A percentile compares a stretch with the other conserved stretches of the same genome.
Evolutionary conservation across 2,329 filamentous ascomycete genomes (phyloP).

Genomic region (Blastomyces parvus): DNA sequence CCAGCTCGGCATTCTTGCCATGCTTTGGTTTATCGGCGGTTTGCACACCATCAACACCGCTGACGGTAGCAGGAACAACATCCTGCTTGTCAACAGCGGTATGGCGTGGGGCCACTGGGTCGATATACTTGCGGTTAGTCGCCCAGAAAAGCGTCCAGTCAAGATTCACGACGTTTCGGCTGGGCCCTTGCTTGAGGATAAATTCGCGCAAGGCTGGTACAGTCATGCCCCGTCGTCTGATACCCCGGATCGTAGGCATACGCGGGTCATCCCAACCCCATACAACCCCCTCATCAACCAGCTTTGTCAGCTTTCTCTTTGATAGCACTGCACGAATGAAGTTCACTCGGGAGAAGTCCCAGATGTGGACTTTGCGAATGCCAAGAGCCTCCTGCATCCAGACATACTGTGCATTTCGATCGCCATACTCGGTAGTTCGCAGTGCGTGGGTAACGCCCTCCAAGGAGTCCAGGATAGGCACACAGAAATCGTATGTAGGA

Average conservation of each 20-base stretch:
- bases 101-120: slow-evolving; percentile 41
- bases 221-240: slow-evolving; percentile 33
- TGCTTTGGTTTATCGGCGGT: slow-evolving; percentile 35
- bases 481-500: slow-evolving; percentile 58
- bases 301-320: slow-evolving; percentile 44
- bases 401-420: slow-evolving; percentile 44
- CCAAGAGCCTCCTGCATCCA: slow-evolving; percentile 43
- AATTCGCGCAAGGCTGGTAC: slow-evolving; percentile 28
- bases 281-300: slow-evolving; percentile 40
- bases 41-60: slow-evolving; percentile 44
- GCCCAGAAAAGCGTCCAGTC: slow-evolving; percentile 36
- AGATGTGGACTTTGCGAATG: slow-evolving; percentile 39
- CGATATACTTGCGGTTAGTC: slow-evolving; percentile 64
- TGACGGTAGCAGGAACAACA: slow-evolving; percentile 35
- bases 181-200: slow-evolving; percentile 34
- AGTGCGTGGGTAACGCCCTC: slow-evolving; percentile 58
- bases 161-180: slow-evolving; percentile 33
- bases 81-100: slow-evolving; percentile 23
- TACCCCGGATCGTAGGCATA: slow-evolving; percentile 44
- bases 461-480: slow-evolving; percentile 52
- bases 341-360: slow-evolving; percentile 46
- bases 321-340: slow-evolving; percentile 43
- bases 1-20: slow-evolving; percentile 25
- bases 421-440: slow-evolving; percentile 52
- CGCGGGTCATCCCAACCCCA: slow-evolving; percentile 46